Evolutionary conservation across 495 filamentous ascomycete species (phyloP).

Genomic region (Daldinia childiae): DNA sequence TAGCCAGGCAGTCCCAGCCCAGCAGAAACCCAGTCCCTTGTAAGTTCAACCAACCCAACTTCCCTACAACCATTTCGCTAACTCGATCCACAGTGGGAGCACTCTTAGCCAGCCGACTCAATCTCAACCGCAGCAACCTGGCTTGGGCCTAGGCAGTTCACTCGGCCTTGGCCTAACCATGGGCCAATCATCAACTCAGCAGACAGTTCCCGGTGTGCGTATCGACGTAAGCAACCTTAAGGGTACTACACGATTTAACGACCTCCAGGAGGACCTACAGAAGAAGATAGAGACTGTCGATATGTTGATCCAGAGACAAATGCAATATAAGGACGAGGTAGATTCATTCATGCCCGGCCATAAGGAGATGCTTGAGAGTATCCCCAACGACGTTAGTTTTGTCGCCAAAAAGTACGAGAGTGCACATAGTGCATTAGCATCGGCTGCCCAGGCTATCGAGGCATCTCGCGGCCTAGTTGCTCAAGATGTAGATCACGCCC

Average conservation of each 20-base stretch:
- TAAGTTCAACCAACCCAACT: conserved; percentile 47
- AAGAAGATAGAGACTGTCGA: conserved; percentile 78
- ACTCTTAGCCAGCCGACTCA: conserved; percentile 35
- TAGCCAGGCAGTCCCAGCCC: conserved; percentile 32
- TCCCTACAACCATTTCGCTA: conserved; percentile 19
- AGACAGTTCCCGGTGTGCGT: conserved; percentile 73
- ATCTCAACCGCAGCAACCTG: conserved; percentile 53
- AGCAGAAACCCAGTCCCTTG: conserved; percentile 59
- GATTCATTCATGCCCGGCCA: conserved; percentile 72
- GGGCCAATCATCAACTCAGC: conserved; percentile 57
- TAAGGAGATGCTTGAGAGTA: conserved; percentile 66
- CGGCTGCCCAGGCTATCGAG: conserved; percentile 77
- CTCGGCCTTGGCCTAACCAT: conserved; percentile 53
- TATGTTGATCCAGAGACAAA: conserved; percentile 74
- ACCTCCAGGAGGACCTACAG: conserved; percentile 85
- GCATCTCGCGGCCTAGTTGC: conserved; percentile 69
- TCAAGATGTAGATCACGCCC: conserved; percentile 74
- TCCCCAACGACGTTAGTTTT: conserved; percentile 79
- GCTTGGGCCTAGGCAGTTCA: conserved; percentile 42
- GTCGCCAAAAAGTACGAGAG: conserved; percentile 75
- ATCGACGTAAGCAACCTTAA: conserved; percentile 79
- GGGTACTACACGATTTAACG: conserved; percentile 88
- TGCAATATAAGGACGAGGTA: conserved; percentile 64
- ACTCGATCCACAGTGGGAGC: conserved; percentile 32
- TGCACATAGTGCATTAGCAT: conserved; percentile 74